Base-by-base conservation (phyloP, 331 rosid genomes). In the Saraca asoca region DNA sequence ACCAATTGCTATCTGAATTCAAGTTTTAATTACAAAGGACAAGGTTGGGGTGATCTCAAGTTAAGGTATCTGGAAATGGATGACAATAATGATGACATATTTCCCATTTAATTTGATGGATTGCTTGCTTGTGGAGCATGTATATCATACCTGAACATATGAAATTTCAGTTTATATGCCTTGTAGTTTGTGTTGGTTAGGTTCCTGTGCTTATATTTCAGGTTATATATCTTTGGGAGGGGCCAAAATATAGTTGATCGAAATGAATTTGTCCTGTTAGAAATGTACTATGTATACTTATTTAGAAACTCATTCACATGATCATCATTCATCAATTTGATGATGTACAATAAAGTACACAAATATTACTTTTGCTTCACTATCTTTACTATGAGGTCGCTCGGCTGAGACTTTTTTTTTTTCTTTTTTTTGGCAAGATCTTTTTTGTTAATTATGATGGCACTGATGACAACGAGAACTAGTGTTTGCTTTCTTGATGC, bases 1-100 rank as follows among this genome's bases (percentile, higher is more conserved):
- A 84, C 85, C 77, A 87, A 82, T 29, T 87, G 93, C 84, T 87
- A 84, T 37, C 74, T 87, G 64, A 79, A 76, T 73, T 86, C 89
- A 2, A 70, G 79, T 60, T 87, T 87, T 73, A 80, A 85, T 68
- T 87, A 77, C 49, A 72, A 57, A 51, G 82, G 83, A 35, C 80
- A 84, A 9, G 85, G 75, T 12, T 79, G 85, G 96, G 84, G 85
- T 44, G 81, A 84, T 74, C 87, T 79, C 20, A 78, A 84, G 78
- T 66, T 88, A 64, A 84, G 79, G 64, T 85, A 73, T 66, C 79
- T 86, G 75, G 95, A 82, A 50, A 48, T 68, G 16, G 91, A 85
- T 52, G 77, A 82, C 24, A 82, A 70, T 16, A 53, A 55, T 20
- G 78, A 77, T 43, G 87, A 86, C 33, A 70, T 69, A 18, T 83